phyloP scores from a whole-genome alignment of 1,139 yeast species.

The Sugiyamaella paludigena region DNA sequence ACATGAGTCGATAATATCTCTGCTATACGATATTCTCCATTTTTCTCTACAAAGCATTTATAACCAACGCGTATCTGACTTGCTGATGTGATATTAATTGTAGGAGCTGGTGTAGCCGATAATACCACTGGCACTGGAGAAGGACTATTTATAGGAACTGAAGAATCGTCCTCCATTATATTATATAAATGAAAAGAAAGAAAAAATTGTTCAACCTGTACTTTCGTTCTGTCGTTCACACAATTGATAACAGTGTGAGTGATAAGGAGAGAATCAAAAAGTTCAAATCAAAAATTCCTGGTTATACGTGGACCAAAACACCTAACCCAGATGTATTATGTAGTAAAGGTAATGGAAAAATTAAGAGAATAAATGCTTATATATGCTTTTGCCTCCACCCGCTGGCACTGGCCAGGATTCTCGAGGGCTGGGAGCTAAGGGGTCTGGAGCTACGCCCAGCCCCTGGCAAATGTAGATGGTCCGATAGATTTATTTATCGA shows the following conservation, averaged over 20 bases:
- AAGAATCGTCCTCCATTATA: slow-evolving; percentile 2
- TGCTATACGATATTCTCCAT: slow-evolving; percentile 74
- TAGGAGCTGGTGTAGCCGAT: slow-evolving; percentile 7
- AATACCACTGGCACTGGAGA: slow-evolving; percentile 5
- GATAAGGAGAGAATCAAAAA: background rate
- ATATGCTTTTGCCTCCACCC: too few species aligned
- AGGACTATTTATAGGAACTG: background rate
- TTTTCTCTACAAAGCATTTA: slow-evolving; percentile 77
- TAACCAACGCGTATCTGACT: slow-evolving; percentile 51
- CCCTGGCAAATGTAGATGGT: too few species aligned
- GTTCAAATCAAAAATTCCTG: background rate
- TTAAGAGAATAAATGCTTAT: background rate
- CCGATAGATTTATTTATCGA: background rate
- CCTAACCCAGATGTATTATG: background rate
- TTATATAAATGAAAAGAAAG: too few species aligned
- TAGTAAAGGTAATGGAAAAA: background rate
- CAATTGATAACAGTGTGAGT: too few species aligned
- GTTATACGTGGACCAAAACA: background rate
- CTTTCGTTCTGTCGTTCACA: too few species aligned
- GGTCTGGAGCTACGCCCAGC: too few species aligned
- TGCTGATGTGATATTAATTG: slow-evolving; percentile 16
- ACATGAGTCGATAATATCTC: slow-evolving; percentile 78
- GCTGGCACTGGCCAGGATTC: too few species aligned
- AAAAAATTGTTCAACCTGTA: too few species aligned
- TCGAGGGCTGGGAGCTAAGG: too few species aligned